phyloP scores from a whole-genome alignment of 768 basidiomycete genomes.

The Panus rudis region DNA sequence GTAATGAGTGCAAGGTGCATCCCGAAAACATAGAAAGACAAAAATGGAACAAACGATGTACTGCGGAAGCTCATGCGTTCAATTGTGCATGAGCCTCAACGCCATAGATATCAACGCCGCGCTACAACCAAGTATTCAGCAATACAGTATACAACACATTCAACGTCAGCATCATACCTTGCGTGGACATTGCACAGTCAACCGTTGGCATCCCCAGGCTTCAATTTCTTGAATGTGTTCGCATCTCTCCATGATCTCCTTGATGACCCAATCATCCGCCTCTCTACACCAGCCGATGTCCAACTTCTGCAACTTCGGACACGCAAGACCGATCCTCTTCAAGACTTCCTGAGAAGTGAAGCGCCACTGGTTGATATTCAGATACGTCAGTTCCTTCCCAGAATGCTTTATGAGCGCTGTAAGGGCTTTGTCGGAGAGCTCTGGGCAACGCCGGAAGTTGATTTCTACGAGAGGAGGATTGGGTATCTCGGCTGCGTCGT shows the following conservation, averaged over 20 bases:
- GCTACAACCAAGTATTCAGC: not conserved
- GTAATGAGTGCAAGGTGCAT: no score
- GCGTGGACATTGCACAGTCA: conserved; percentile 39
- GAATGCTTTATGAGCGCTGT: conserved; percentile 62
- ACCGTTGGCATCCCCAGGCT: conserved; percentile 48
- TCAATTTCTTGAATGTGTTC: conserved; percentile 36
- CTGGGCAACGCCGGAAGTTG: conserved; percentile 58
- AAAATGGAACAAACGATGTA: no score
- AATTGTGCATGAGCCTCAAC: conserved; percentile 1
- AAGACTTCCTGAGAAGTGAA: conserved; percentile 45
- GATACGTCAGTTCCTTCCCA: conserved; percentile 42
- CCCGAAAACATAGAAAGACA: no score
- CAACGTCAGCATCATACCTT: conserved; percentile 31
- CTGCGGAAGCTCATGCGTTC: not conserved
- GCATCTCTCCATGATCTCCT: conserved; percentile 50
- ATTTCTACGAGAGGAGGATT: conserved; percentile 45
- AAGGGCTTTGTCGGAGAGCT: conserved; percentile 48
- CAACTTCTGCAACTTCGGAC: conserved; percentile 42
- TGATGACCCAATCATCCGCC: conserved; percentile 77
- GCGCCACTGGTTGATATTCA: conserved; percentile 79
- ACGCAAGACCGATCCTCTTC: conserved; percentile 25
- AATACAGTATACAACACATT: not conserved
- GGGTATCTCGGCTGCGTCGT: conserved; percentile 11
- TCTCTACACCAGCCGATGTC: conserved; percentile 85
- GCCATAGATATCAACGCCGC: not conserved